These are phyloP conservation scores for Letharia lupina DNA, from an alignment of 495 filamentous ascomycete species.

Conservation along the genomic window DNA sequence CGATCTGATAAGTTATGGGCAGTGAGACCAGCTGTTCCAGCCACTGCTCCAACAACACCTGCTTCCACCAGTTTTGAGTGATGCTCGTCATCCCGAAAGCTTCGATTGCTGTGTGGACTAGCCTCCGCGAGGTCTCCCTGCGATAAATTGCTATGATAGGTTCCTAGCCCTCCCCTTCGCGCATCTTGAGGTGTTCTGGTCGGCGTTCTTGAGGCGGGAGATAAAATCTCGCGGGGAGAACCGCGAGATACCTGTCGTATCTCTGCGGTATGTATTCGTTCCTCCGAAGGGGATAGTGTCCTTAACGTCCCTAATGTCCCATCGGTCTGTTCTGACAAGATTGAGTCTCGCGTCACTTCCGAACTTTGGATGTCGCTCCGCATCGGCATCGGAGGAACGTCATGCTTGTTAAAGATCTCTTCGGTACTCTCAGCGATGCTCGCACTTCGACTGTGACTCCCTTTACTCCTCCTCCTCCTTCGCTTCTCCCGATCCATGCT, in stretches of 20 bases:
- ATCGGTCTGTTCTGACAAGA: constrained; percentile 74
- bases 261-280: constrained; percentile 32
- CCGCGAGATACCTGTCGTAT: constrained; percentile 50
- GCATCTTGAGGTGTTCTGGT: constrained; percentile 43
- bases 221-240: constrained; percentile 41
- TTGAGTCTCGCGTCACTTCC: constrained; percentile 79
- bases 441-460: constrained; percentile 46
- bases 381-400: constrained; percentile 73
- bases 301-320: constrained; percentile 38
- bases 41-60: constrained; percentile 39
- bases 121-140: constrained; percentile 45
- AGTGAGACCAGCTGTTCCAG: constrained; percentile 39
- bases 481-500: constrained; percentile 47
- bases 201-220: constrained; percentile 47
- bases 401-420: constrained; percentile 53
- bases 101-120: constrained; percentile 43
- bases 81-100: constrained; percentile 36
- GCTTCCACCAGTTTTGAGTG: constrained; percentile 36
- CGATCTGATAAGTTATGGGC: constrained; percentile 38
- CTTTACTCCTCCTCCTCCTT: constrained; percentile 38
- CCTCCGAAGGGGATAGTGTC: constrained; percentile 34
- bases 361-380: constrained; percentile 75
- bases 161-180: constrained; percentile 42
- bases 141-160: constrained; percentile 53
- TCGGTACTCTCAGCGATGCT: constrained; percentile 52